Evolutionary conservation across 257 asterid genomes (phyloP), one percentile per base, ranked within the genome.

Genomic region (Petunia secreta): DNA sequence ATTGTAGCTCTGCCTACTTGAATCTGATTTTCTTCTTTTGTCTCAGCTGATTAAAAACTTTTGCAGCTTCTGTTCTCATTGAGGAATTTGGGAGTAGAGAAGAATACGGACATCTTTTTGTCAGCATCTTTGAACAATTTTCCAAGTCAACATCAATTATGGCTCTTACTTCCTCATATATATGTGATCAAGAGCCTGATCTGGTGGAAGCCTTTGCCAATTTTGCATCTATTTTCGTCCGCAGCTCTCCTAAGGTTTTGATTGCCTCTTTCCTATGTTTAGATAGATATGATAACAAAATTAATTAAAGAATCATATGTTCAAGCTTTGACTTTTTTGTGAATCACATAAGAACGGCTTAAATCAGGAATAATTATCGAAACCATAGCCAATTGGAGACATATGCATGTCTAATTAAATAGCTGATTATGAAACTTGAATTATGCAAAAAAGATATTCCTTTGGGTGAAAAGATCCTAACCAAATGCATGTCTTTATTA

Each of bases 131-230:
- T 64, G 95, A 92, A 85, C 86, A 91, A 85, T 92, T 92, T 87
- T 90, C 92, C 81, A 81, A 86, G 84, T 89, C 98, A 75, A 14
- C 94, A 79, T 91, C 97, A 79, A 92, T 94, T 77, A 85, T 83
- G 88, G 94, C 97, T 84, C 91, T 94, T 83, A 91, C 91, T 83
- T 94, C 98, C 75, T 94, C 98, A 48, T 94, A 92, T 77, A 89
- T 94, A 82, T 94, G 98, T 81, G 98, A 94, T 84, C 97, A 94
- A 90, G 98, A 94, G 86, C 98, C 97, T 34, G 98, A 92, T 88
- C 84, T 94, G 87, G 97, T 91, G 60, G 98, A 94, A 87, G 97
- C 98, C 75, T 94, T 92, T 86, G 80, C 92, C 78, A 89, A 80
- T 91, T 92, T 92, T 76, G 91, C 97, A 41, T 90, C 97, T 80